Evolutionary conservation across 768 basidiomycete species (phyloP).

Genomic region (Udeniomyces megalosporus): DNA sequence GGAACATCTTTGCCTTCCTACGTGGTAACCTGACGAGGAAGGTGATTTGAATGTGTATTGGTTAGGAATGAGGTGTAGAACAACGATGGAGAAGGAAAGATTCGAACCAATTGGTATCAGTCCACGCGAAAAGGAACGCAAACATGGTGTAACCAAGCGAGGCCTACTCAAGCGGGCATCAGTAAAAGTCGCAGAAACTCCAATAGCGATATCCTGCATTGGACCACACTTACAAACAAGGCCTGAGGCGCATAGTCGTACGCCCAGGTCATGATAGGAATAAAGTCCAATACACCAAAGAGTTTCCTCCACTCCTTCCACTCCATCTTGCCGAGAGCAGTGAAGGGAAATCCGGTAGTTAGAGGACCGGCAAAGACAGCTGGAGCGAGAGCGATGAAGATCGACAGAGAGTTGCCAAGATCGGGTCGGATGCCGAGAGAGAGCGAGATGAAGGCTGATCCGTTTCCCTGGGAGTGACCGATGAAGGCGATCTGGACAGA

Average conservation of each 20-base stretch:
- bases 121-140: slow-evolving; percentile 35
- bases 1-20: slow-evolving; percentile 38
- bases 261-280: slow-evolving; percentile 37
- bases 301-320: slow-evolving; percentile 36
- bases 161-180: not conserved
- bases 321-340: slow-evolving; percentile 33
- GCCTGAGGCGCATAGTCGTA: slow-evolving; percentile 35
- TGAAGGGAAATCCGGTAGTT: slow-evolving; percentile 37
- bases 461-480: slow-evolving; percentile 40
- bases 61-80: not conserved
- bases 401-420: slow-evolving; percentile 33
- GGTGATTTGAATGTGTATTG: no score
- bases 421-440: slow-evolving; percentile 37
- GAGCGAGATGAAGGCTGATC: slow-evolving; percentile 36
- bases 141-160: slow-evolving; percentile 32
- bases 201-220: no score
- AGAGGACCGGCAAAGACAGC: slow-evolving; percentile 39
- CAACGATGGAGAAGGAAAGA: not conserved
- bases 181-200: not conserved
- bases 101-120: slow-evolving; percentile 36
- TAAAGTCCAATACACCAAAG: slow-evolving; percentile 39
- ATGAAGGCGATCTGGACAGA: slow-evolving; percentile 37
- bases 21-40: slow-evolving; percentile 28
- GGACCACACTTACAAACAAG: slow-evolving; percentile 28
- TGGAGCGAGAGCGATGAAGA: slow-evolving; percentile 38